Percentiles rank a stretch among this genome's conserved stretches.
These are phyloP conservation scores for Phytophthora cajani DNA, from an alignment of 352 stramenopile genomes.

Conservation along the genomic window DNA sequence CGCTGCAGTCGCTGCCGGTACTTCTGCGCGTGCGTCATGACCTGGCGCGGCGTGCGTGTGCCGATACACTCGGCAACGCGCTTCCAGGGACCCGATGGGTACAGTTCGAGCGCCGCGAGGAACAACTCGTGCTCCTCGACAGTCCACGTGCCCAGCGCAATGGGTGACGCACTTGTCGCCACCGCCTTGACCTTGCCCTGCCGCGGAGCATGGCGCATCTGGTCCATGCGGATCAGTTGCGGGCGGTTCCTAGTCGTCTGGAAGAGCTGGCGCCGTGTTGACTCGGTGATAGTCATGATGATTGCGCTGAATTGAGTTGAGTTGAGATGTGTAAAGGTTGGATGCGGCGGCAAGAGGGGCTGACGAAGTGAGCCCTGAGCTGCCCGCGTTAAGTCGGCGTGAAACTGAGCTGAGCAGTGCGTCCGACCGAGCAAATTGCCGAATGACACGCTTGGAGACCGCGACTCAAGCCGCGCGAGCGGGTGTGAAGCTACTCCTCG, in stretches of 20 bases:
- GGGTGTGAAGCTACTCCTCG: slow-evolving; percentile 18
- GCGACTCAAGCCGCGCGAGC: slow-evolving; percentile 16
- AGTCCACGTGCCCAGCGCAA: slow-evolving; percentile 31
- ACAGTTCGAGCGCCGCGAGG: slow-evolving; percentile 39
- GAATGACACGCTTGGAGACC: slow-evolving; percentile 25
- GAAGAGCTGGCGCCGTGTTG: slow-evolving; percentile 30
- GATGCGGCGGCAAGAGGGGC: not conserved
- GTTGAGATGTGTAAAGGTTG: not conserved
- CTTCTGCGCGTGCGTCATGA: slow-evolving; percentile 48
- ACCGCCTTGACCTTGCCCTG: not conserved
- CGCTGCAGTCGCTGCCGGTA: slow-evolving; percentile 38
- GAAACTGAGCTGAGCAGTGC: slow-evolving; percentile 19
- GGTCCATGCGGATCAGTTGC: slow-evolving; percentile 34
- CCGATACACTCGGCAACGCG: slow-evolving; percentile 41
- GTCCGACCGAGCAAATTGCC: slow-evolving; percentile 32
- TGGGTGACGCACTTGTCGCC: not conserved
- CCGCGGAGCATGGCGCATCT: slow-evolving; percentile 25
- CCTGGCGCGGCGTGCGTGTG: slow-evolving; percentile 43
- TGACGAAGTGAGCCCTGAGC: not conserved
- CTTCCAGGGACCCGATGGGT: slow-evolving; percentile 59
- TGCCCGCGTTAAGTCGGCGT: not conserved
- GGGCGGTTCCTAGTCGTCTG: slow-evolving; percentile 8
- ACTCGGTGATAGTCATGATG: slow-evolving; percentile 34
- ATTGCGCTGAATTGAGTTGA: not conserved
- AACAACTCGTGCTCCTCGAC: slow-evolving; percentile 34